These are phyloP conservation scores for Darksidea phi DNA, from an alignment of 495 filamentous ascomycete species.

Conservation along the genomic window DNA sequence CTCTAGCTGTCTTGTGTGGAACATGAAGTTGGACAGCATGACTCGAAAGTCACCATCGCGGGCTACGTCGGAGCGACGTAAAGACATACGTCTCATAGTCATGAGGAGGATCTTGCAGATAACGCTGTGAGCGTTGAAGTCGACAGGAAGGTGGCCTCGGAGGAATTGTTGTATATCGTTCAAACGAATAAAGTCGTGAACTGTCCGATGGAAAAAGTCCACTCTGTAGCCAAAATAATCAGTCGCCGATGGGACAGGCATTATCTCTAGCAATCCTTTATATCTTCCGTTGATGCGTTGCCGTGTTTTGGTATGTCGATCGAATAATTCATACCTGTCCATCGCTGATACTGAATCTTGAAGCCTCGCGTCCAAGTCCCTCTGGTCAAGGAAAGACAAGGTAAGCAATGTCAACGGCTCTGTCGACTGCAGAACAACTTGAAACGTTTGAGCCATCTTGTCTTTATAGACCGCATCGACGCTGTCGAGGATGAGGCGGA, in stretches of 20 bases:
- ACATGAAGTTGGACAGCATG: no score
- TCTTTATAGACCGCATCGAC: conserved; percentile 11
- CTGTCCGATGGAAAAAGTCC: conserved; percentile 8
- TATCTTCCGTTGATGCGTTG: not conserved
- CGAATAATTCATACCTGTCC: not conserved
- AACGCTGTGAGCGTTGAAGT: not conserved
- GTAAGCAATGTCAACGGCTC: not conserved
- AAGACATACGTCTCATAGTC: no score
- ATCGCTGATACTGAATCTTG: not conserved
- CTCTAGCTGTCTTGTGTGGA: no score
- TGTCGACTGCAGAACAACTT: not conserved
- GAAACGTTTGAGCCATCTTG: not conserved
- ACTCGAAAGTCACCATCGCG: no score
- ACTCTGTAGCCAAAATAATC: not conserved
- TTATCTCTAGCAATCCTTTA: not conserved
- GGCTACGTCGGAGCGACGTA: no score
- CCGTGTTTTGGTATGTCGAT: not conserved
- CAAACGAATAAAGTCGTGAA: not conserved
- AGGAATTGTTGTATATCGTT: not conserved
- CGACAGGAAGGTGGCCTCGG: not conserved
- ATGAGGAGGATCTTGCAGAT: not conserved
- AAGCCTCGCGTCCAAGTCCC: not conserved
- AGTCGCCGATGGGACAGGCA: not conserved
- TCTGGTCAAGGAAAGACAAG: not conserved
- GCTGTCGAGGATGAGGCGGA: conserved; percentile 19